phyloP scores from a whole-genome alignment of 768 basidiomycete genomes.

The Leucocoprinus birnbaumii region DNA sequence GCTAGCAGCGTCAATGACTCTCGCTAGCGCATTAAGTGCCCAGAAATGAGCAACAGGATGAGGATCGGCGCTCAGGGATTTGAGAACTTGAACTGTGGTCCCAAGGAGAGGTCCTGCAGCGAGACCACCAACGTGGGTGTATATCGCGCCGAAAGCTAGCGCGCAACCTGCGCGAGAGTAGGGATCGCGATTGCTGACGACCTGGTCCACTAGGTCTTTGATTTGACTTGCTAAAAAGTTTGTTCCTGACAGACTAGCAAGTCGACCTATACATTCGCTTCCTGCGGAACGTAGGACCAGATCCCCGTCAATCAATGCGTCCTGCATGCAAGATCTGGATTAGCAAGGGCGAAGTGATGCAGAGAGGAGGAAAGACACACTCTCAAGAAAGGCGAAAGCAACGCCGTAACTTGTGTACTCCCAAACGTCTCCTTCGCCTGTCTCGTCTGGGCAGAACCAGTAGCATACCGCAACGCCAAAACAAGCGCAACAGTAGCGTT shows the following conservation, averaged over 20 bases:
- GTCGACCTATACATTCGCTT: conserved; percentile 86
- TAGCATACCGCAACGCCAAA: conserved; percentile 60
- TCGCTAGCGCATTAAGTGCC: conserved; percentile 81
- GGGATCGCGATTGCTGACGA: conserved; percentile 93
- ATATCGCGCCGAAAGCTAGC: conserved; percentile 88
- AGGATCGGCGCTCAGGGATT: conserved; percentile 93
- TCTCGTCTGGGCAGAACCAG: conserved; percentile 46
- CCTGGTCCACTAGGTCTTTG: conserved; percentile 88
- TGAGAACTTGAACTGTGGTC: conserved; percentile 91
- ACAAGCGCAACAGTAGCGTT: conserved; percentile 79
- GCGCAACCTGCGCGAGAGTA: conserved; percentile 92
- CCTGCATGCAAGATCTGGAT: conserved; percentile 34
- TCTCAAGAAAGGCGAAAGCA: conserved; percentile 75
- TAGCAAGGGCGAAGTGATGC: conserved; percentile 10
- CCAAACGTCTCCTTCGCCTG: conserved; percentile 69
- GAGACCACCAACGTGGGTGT: conserved; percentile 89
- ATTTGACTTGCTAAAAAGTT: conserved; percentile 83
- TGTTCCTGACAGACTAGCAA: conserved; percentile 81
- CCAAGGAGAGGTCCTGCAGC: conserved; percentile 93
- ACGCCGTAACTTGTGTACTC: conserved; percentile 53
- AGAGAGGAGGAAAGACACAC: conserved; percentile 32
- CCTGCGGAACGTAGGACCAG: conserved; percentile 69
- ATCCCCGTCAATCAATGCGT: conserved; percentile 80
- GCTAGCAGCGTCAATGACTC: conserved; percentile 89
- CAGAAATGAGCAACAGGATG: conserved; percentile 96